Conservation (phyloP, 2,329 filamentous ascomycete species). For the Amauroascus niger region DNA sequence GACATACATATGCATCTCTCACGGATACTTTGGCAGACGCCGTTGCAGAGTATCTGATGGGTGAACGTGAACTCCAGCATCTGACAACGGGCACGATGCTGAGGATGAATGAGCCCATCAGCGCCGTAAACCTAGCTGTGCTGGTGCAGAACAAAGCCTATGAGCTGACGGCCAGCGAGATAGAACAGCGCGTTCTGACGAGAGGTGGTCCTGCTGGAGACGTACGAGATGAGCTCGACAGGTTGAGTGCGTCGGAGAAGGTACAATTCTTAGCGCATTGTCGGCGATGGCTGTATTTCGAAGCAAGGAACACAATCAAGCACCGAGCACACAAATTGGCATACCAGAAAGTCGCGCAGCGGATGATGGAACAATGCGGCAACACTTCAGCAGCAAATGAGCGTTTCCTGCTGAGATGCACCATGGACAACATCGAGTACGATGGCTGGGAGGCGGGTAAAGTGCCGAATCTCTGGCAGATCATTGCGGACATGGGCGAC, state of each 20-base stretch:
- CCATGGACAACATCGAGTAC: slow-evolving; percentile 1
- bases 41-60: slow-evolving; percentile 7
- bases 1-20: slow-evolving; percentile 6
- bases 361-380: not conserved
- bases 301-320: slow-evolving; percentile 9
- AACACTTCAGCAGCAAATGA: not conserved
- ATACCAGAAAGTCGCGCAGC: not conserved
- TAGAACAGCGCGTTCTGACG: slow-evolving; percentile 9
- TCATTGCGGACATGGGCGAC: not conserved
- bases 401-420: not conserved
- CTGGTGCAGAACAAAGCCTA: slow-evolving; percentile 10
- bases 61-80: slow-evolving; percentile 4
- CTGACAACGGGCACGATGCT: slow-evolving; percentile 6
- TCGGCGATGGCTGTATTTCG: slow-evolving; percentile 9
- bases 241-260: not conserved
- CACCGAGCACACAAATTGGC: slow-evolving; percentile 11
- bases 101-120: not conserved
- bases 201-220: slow-evolving; percentile 7
- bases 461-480: slow-evolving; percentile 7
- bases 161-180: slow-evolving; percentile 10
- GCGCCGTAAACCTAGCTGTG: slow-evolving; percentile 1
- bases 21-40: slow-evolving; percentile 3
- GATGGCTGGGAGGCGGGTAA: not conserved
- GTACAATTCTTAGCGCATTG: slow-evolving; percentile 1
- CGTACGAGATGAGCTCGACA: not conserved